Conservation (phyloP, 305 asterid genomes). For the Stenogyne calaminthoides region DNA sequence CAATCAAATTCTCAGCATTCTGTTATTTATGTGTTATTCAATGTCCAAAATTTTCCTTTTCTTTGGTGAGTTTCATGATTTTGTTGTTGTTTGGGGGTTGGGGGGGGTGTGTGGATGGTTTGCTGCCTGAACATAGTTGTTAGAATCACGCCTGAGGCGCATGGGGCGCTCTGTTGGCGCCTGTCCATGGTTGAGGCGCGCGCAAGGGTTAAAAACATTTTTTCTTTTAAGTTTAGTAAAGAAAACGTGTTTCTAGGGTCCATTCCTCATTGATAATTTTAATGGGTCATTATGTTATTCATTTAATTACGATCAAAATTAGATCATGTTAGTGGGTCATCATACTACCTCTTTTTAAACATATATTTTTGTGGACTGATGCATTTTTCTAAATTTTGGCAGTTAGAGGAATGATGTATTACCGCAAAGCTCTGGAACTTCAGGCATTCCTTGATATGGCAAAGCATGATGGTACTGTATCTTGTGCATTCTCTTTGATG, state of each 20-base stretch:
- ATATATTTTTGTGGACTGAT: constrained; percentile 29
- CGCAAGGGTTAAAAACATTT: too few species aligned
- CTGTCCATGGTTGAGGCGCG: too few species aligned
- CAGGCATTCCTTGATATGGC: constrained; percentile 99
- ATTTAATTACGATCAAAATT: background rate
- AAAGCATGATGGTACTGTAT: constrained; percentile 80
- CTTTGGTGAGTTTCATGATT: background rate
- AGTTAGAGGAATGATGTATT: constrained; percentile 99
- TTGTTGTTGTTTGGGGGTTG: background rate
- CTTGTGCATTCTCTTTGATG: constrained; percentile 18
- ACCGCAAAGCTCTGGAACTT: constrained; percentile 96
- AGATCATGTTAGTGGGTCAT: constrained; percentile 6
- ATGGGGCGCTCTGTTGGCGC: too few species aligned
- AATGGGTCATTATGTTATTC: background rate
- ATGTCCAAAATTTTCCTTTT: background rate
- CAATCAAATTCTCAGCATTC: constrained; percentile 1
- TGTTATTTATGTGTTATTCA: background rate
- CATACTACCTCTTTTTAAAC: constrained; percentile 1
- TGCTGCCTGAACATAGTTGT: background rate
- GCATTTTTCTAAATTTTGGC: constrained; percentile 37
- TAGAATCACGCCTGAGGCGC: too few species aligned
- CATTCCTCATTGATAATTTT: background rate
- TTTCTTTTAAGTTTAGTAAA: too few species aligned
- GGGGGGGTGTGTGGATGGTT: background rate
- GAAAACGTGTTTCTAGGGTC: too few species aligned